phyloP scores from a whole-genome alignment of 2,329 filamentous ascomycete genomes.

The Sclerotinia sclerotiorum region DNA sequence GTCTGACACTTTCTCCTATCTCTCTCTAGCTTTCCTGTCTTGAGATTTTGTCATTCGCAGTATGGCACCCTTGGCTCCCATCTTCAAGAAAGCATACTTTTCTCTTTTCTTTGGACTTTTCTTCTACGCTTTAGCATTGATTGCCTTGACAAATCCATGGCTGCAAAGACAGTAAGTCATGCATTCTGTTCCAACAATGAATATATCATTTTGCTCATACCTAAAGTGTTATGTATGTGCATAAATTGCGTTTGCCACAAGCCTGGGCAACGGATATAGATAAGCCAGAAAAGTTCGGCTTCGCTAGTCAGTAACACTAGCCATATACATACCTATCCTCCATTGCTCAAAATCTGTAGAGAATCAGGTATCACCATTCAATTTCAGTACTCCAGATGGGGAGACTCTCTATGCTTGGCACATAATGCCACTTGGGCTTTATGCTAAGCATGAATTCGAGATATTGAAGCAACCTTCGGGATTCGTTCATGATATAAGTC shows the following conservation, averaged over 20 bases:
- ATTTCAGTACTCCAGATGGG: constrained; percentile 70
- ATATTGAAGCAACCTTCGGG: constrained; percentile 52
- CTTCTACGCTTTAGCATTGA: constrained; percentile 66
- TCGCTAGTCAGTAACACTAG: constrained; percentile 61
- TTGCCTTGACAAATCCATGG: constrained; percentile 63
- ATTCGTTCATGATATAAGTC: constrained; percentile 51
- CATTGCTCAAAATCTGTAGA: constrained; percentile 47
- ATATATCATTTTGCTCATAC: constrained; percentile 12
- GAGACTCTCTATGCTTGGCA: constrained; percentile 88
- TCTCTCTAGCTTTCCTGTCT: constrained; percentile 16
- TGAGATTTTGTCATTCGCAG: neutral
- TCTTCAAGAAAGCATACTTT: constrained; percentile 50
- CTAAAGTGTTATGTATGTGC: constrained; percentile 70
- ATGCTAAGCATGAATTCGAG: constrained; percentile 66
- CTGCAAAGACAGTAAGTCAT: constrained; percentile 75
- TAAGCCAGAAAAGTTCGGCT: constrained; percentile 79
- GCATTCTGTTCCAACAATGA: neutral
- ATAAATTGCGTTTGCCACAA: constrained; percentile 66
- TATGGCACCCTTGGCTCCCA: constrained; percentile 43
- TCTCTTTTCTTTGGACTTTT: constrained; percentile 59
- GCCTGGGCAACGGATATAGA: constrained; percentile 71
- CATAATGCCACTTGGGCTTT: constrained; percentile 75
- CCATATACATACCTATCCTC: neutral
- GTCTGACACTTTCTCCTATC: neutral
- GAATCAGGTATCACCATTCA: constrained; percentile 87